phyloP scores from a whole-genome alignment of 169 alveolate genomes.

The Plasmodium vinckei region DNA sequence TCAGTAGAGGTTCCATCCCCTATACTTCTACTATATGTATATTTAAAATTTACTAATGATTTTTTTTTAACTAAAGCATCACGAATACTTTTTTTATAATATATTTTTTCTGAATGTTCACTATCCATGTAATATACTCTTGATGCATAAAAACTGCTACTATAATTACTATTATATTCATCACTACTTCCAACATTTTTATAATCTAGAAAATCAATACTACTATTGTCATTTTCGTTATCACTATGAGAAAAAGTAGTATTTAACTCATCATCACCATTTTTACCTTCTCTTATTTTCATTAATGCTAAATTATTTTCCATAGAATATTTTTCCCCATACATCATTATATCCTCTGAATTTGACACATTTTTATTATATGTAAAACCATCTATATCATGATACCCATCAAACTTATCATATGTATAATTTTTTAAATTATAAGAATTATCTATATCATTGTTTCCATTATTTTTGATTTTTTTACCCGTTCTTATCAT shows the following conservation, averaged over 20 bases:
- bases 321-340: slow-evolving; percentile 2
- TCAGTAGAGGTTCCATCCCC: background rate
- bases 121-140: background rate
- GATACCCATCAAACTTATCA: slow-evolving; percentile 10
- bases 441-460: background rate
- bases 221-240: background rate
- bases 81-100: too few species aligned
- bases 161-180: background rate
- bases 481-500: slow-evolving; percentile 3
- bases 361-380: slow-evolving; percentile 6
- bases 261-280: background rate
- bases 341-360: slow-evolving; percentile 23
- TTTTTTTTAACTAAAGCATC: too few species aligned
- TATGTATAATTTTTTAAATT: background rate
- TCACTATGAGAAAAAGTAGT: background rate
- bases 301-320: slow-evolving; percentile 2
- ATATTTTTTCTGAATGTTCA: background rate
- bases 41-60: too few species aligned
- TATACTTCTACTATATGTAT: background rate
- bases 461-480: background rate
- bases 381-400: slow-evolving; percentile 12
- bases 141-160: too few species aligned
- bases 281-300: background rate
- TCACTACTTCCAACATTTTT: background rate
- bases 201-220: background rate